A percentile compares a stretch with the other conserved stretches of the same genome.
These are phyloP conservation scores for Sarocladiaceae sp. DNA, from an alignment of 2,329 filamentous ascomycete genomes.

Conservation along the genomic window DNA sequence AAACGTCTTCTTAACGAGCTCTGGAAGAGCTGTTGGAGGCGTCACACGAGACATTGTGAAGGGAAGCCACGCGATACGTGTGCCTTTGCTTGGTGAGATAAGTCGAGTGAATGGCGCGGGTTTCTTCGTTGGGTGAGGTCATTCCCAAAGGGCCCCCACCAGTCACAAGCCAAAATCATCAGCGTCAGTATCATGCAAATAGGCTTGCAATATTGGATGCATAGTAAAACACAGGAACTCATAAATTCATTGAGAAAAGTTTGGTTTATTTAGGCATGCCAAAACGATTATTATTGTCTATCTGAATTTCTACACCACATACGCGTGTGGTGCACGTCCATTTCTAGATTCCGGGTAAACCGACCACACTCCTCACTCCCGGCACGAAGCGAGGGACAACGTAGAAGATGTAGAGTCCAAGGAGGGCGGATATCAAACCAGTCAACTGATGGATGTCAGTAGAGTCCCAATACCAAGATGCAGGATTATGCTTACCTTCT, in stretches of 20 bases:
- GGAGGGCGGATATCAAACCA: constrained; percentile 42
- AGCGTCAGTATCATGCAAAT: too few species aligned
- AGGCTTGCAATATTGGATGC: too few species aligned
- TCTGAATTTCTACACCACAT: too few species aligned
- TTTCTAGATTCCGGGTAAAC: constrained; percentile 44
- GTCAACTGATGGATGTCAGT: constrained; percentile 38
- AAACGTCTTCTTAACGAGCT: constrained; percentile 45
- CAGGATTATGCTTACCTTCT: constrained; percentile 63
- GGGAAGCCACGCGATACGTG: background rate
- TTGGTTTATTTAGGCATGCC: too few species aligned
- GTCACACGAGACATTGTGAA: constrained; percentile 32
- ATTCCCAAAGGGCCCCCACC: constrained; percentile 3
- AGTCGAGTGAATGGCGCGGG: too few species aligned
- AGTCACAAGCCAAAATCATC: background rate
- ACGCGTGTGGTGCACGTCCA: too few species aligned
- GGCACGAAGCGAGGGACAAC: constrained; percentile 46
- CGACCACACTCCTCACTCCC: constrained; percentile 36
- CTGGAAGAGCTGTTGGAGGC: constrained; percentile 41
- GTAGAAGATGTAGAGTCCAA: constrained; percentile 44
- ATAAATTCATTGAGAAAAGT: too few species aligned
- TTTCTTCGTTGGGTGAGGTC: background rate
- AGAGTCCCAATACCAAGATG: background rate
- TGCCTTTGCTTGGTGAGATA: background rate
- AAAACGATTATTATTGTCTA: background rate
- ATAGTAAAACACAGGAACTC: too few species aligned